Evolutionary conservation across 768 basidiomycete genomes (phyloP).

Genomic region (Pleurotus cornucopiae): DNA sequence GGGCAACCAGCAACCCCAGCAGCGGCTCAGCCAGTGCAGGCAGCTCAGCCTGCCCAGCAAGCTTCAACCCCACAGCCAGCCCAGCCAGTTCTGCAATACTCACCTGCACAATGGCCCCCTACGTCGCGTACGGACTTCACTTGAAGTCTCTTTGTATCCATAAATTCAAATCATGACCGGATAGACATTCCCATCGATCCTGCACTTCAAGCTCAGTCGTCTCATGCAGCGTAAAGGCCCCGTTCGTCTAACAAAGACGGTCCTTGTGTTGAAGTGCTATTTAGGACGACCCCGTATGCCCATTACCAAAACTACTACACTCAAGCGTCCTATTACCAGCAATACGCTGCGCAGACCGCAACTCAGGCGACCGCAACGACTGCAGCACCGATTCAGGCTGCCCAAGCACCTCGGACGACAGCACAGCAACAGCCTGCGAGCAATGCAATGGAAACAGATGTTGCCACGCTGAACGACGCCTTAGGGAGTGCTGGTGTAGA

Average conservation of each 20-base stretch:
- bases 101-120: neutral
- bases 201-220: constrained; percentile 59
- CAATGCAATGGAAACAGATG: constrained; percentile 56
- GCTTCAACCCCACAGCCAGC: neutral
- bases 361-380: constrained; percentile 11
- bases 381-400: neutral
- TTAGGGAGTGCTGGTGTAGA: constrained; percentile 86
- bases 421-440: constrained; percentile 26
- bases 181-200: constrained; percentile 62
- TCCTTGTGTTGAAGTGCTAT: constrained; percentile 17
- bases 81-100: neutral
- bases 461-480: constrained; percentile 79
- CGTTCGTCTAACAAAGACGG: constrained; percentile 14
- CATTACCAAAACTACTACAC: constrained; percentile 45
- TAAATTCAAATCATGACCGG: neutral
- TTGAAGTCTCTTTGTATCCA: neutral
- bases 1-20: neutral
- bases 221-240: constrained; percentile 36
- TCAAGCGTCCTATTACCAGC: constrained; percentile 42
- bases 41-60: neutral
- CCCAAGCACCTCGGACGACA: constrained; percentile 15
- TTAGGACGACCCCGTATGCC: constrained; percentile 44
- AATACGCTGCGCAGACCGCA: constrained; percentile 29
- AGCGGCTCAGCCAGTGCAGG: neutral
- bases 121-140: constrained; percentile 1